Conservation (phyloP, 2,329 filamentous ascomycete genomes). For the Diaporthe nobilis region DNA sequence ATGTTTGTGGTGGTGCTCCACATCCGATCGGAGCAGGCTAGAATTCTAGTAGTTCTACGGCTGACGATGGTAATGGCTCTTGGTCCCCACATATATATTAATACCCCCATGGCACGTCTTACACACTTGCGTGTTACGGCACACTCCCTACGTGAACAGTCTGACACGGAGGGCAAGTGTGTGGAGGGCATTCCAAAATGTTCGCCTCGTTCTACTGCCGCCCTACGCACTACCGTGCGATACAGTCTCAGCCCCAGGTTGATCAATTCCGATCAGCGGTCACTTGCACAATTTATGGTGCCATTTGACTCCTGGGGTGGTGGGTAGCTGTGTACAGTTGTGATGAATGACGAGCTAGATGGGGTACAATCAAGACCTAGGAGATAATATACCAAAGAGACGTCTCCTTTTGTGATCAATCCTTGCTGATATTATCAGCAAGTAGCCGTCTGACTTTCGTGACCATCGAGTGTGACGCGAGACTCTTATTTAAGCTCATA, state of each 20-base stretch:
- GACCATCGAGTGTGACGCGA: slow-evolving; percentile 9
- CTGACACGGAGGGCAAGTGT: background rate
- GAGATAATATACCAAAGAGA: background rate
- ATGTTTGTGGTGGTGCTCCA: background rate
- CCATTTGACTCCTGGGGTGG: slow-evolving; percentile 9
- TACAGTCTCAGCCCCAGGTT: background rate
- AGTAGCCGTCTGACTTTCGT: background rate
- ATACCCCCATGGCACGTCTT: background rate
- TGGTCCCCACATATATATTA: background rate
- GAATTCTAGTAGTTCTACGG: background rate
- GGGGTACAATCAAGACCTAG: background rate
- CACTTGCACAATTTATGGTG: background rate
- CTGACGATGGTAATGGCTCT: too few relatives aligned
- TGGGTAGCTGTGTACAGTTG: background rate
- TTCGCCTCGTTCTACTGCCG: background rate
- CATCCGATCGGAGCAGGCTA: background rate
- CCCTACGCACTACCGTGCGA: background rate
- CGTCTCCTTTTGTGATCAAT: background rate
- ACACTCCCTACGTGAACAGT: background rate
- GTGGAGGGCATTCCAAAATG: background rate
- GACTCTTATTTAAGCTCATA: background rate
- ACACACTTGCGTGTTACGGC: background rate
- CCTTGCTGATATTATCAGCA: slow-evolving; percentile 12
- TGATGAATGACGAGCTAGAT: background rate
- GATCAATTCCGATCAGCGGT: slow-evolving; percentile 1